These are phyloP conservation scores for Cynanchum wilfordii DNA, from an alignment of 257 asterid genomes.

Conservation along the genomic window DNA sequence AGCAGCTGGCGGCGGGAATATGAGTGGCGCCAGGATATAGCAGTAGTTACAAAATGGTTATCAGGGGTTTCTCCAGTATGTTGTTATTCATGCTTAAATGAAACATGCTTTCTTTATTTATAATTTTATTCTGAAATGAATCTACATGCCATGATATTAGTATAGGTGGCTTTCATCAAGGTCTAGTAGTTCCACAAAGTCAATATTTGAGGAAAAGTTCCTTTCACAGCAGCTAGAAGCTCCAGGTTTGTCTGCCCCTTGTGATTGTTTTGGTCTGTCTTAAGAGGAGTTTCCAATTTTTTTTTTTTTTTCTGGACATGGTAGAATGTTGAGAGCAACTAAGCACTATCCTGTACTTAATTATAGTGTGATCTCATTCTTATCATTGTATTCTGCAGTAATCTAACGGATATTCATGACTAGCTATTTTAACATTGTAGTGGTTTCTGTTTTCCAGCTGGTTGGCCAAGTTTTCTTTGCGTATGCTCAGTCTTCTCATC, in stretches of 20 bases:
- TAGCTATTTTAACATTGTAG: background rate
- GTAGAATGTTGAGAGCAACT: background rate
- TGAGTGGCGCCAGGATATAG: conserved; percentile 99
- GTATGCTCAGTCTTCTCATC: conserved; percentile 98
- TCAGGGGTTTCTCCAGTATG: conserved; percentile 98
- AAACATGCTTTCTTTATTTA: background rate
- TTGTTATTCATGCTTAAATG: conserved; percentile 19
- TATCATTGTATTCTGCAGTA: background rate
- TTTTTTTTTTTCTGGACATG: background rate
- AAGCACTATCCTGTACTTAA: background rate
- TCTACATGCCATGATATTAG: conserved; percentile 47
- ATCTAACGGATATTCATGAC: background rate
- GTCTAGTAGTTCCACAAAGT: conserved; percentile 58
- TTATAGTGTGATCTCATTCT: background rate
- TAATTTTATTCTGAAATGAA: conserved; percentile 28
- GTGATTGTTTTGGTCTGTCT: conserved; percentile 6
- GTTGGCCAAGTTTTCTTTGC: conserved; percentile 98
- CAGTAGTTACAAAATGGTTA: conserved; percentile 95
- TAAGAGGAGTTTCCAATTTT: conserved; percentile 4
- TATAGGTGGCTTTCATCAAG: conserved; percentile 98
- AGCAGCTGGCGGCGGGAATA: conserved; percentile 96
- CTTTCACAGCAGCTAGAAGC: conserved; percentile 85
- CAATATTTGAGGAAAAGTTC: conserved; percentile 89
- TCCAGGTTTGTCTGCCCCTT: conserved; percentile 54
- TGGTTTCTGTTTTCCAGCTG: conserved; percentile 50